These are phyloP conservation scores for Pichia pseudocactophila DNA, from an alignment of 805 yeast genomes.

Conservation along the genomic window DNA sequence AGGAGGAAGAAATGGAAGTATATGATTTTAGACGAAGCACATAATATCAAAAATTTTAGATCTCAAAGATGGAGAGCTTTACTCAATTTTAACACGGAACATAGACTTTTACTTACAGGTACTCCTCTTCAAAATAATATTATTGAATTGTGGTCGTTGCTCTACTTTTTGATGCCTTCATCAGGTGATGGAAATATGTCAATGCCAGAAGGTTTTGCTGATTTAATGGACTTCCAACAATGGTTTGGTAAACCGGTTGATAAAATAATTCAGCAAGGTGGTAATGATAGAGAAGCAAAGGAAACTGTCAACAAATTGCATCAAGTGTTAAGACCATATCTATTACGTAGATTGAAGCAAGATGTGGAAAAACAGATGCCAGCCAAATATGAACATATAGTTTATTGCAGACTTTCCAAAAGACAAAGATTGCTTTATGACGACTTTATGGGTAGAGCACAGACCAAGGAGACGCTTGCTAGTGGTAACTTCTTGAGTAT, in stretches of 20 bases:
- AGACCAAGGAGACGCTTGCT: slow-evolving; percentile 85
- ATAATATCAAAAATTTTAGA: slow-evolving; percentile 90
- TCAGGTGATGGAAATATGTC: slow-evolving; percentile 44
- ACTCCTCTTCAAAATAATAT: slow-evolving; percentile 94
- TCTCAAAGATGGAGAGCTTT: slow-evolving; percentile 97
- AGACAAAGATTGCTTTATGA: slow-evolving; percentile 89
- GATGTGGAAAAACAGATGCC: slow-evolving; percentile 99
- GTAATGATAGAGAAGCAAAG: slow-evolving; percentile 63
- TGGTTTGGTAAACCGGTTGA: slow-evolving; percentile 99
- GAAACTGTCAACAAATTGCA: slow-evolving; percentile 83
- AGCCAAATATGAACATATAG: slow-evolving; percentile 89
- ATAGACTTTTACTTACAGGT: slow-evolving; percentile 85
- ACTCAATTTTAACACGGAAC: slow-evolving; percentile 84
- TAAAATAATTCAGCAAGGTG: slow-evolving; percentile 72
- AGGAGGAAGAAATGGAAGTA: slow-evolving; percentile 90
- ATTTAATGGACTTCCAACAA: slow-evolving; percentile 88
- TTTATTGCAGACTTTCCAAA: slow-evolving; percentile 85
- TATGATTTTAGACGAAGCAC: slow-evolving; percentile 97
- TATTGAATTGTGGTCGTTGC: slow-evolving; percentile 91
- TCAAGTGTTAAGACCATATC: slow-evolving; percentile 87
- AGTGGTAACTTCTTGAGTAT: slow-evolving; percentile 93
- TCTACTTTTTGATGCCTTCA: slow-evolving; percentile 94
- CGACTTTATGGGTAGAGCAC: slow-evolving; percentile 95
- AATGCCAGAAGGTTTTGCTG: slow-evolving; percentile 95
- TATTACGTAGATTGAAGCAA: slow-evolving; percentile 82